Conservation (phyloP, 78 protist species). For the Chrysochromulina parva region DNA sequence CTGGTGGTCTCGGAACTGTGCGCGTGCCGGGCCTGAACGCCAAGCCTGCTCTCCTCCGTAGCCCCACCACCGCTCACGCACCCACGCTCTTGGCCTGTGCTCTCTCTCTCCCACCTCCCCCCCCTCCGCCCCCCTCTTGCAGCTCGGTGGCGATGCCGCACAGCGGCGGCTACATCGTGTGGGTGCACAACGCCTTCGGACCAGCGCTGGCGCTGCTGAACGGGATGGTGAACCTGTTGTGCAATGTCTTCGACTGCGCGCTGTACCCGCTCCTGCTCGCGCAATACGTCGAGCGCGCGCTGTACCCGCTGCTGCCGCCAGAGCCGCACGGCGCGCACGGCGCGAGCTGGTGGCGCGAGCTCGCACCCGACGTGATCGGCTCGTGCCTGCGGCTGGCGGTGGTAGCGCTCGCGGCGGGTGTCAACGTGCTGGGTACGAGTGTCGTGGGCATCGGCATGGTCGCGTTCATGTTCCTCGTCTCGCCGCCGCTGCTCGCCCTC, state of each 20-base stretch:
- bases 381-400: neutral
- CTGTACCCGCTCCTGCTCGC: conserved; percentile 7
- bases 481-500: neutral
- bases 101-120: neutral
- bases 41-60: too few species aligned
- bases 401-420: neutral
- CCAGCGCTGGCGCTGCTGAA: neutral
- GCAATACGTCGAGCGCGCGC: neutral
- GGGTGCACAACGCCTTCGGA: conserved; percentile 2
- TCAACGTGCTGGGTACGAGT: neutral
- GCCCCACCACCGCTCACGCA: too few species aligned
- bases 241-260: conserved; percentile 7
- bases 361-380: neutral
- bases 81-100: too few species aligned
- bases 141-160: neutral
- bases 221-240: neutral
- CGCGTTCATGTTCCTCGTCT: neutral
- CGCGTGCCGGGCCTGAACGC: neutral
- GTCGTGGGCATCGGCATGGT: neutral
- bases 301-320: neutral
- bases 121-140: too few species aligned
- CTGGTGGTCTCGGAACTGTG: neutral
- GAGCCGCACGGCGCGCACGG: too few species aligned
- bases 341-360: neutral
- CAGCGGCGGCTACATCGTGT: neutral